phyloP scores from a whole-genome alignment of 768 basidiomycete species.

The Trametes cingulata region DNA sequence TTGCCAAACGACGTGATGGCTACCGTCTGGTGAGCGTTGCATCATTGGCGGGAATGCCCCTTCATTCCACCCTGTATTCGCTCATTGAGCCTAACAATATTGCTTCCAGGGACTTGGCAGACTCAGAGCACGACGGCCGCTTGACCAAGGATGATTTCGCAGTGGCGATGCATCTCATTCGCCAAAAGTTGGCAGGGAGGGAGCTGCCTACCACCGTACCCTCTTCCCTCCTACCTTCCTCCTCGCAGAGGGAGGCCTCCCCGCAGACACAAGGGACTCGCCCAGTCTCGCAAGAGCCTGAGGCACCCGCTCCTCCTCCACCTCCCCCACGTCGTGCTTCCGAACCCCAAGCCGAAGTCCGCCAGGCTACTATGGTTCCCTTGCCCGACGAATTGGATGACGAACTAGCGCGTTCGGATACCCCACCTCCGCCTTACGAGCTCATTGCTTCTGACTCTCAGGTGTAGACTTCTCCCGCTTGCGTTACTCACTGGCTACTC shows the following conservation, averaged over 20 bases:
- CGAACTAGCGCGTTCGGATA: slow-evolving; percentile 9
- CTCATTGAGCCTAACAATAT: not conserved
- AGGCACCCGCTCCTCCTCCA: not conserved
- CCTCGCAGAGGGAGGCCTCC: slow-evolving; percentile 3
- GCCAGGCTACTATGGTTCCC: slow-evolving; percentile 1
- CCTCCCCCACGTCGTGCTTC: not conserved
- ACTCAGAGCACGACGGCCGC: slow-evolving; percentile 81
- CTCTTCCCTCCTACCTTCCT: slow-evolving; percentile 31
- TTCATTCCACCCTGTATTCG: too few species aligned
- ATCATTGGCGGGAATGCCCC: not conserved
- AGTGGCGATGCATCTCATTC: slow-evolving; percentile 91
- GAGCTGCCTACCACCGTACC: slow-evolving; percentile 56
- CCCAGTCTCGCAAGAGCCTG: not conserved
- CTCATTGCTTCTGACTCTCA: slow-evolving; percentile 10
- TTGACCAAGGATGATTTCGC: slow-evolving; percentile 92
- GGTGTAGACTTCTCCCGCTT: not conserved
- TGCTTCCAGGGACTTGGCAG: slow-evolving; percentile 82
- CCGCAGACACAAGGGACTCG: not conserved
- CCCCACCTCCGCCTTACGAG: slow-evolving; percentile 25
- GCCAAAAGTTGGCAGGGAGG: slow-evolving; percentile 75
- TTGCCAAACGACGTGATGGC: slow-evolving; percentile 79
- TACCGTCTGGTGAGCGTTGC: slow-evolving; percentile 73
- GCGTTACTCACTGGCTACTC: not conserved
- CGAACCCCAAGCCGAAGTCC: not conserved
- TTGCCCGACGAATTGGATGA: slow-evolving; percentile 15